Evolutionary conservation across 2,329 filamentous ascomycete genomes (phyloP), one percentile per base, ranked within the genome.

Genomic region (Rutstroemia sp.): DNA sequence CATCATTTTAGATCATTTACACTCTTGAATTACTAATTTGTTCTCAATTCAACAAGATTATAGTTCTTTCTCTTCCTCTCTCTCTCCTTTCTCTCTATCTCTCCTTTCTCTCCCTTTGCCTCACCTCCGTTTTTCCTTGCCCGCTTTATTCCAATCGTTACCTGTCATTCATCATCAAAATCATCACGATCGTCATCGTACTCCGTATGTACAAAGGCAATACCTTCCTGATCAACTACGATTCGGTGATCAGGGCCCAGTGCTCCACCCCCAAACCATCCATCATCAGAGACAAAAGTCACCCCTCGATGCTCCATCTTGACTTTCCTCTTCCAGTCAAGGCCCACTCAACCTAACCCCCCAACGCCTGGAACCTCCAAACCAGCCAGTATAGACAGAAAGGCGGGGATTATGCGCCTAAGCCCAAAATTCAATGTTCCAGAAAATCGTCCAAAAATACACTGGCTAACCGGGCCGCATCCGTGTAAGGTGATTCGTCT

Each of bases 381-480:
- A 27, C 39, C 34, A 25, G 30, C 27, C 39, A 21, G 45, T 38
- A 47, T 45, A 50, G 42, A 9, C 19, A 37, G 19, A 12, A 34
- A 55, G 49, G 46, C 27, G 53, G 53, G 19, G 48, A 34, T 37
- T 37, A 19, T 9, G 14, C 27, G 38, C 38, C 38, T 47, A 47
- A 42, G 18, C 21, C 38, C 16, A 38, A 23, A 41, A 25, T 49
- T 66, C 57, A 66, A 49, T 63, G 62, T 48, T 62, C 56, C 52
- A 67, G 55, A 52, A 69, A 69, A 49, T 68, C 67, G 48, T 64
- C 65, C 52, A 69, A 58, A 57, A 69, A 68, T 45, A 69, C 63
- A 49, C 61, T 62, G 19, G 66, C 60, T 47, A 69, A 47, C 27
- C 66, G 64, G 34, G 65, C 67, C 18, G 57, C 59, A 59, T 68